phyloP scores from a whole-genome alignment of 805 yeast genomes.

The Nakazawaea wickerhamii region DNA sequence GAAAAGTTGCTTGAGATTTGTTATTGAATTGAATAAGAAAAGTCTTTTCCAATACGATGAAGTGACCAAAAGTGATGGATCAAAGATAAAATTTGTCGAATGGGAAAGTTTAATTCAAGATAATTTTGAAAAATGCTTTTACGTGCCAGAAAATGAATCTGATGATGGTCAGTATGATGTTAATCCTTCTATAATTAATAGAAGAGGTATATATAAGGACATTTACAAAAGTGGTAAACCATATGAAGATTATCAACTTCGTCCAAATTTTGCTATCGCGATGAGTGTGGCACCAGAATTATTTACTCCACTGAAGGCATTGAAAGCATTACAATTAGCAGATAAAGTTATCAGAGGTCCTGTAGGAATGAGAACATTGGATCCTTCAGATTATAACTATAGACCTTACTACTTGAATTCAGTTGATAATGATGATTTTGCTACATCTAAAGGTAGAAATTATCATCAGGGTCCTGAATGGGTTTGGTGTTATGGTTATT shows the following conservation, averaged over 20 bases:
- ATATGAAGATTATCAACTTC: conserved; percentile 87
- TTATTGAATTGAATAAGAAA: conserved; percentile 46
- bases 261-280: conserved; percentile 91
- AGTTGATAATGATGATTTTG: conserved; percentile 79
- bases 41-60: conserved; percentile 53
- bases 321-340: conserved; percentile 62
- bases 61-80: conserved; percentile 58
- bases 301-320: conserved; percentile 57
- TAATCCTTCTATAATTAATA: conserved; percentile 62
- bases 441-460: conserved; percentile 91
- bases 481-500: conserved; percentile 91
- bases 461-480: conserved; percentile 99
- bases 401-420: conserved; percentile 83
- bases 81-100: conserved; percentile 45
- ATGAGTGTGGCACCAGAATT: conserved; percentile 94
- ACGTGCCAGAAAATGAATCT: conserved; percentile 58
- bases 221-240: conserved; percentile 75
- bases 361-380: conserved; percentile 85
- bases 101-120: conserved; percentile 72
- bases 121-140: conserved; percentile 76
- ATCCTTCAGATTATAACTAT: conserved; percentile 88
- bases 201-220: conserved; percentile 94
- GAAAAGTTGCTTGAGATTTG: conserved; percentile 81
- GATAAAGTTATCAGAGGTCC: conserved; percentile 80
- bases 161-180: conserved; percentile 61